These are phyloP conservation scores for Chlorella sp. DNA, from an alignment of 139 green algal genomes.

Conservation along the genomic window DNA sequence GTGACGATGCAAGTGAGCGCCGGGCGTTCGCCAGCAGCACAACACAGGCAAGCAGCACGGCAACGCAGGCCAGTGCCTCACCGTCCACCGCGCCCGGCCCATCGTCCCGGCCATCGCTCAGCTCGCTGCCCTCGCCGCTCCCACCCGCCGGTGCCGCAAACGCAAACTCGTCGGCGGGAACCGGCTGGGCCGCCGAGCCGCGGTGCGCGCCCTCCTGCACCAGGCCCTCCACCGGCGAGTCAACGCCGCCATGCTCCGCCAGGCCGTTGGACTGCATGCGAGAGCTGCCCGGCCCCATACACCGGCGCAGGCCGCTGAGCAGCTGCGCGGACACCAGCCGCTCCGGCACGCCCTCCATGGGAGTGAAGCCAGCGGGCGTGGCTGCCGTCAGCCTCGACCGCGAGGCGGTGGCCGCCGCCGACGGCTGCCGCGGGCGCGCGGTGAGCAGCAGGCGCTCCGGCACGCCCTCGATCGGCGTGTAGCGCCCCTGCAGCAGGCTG, in stretches of 20 bases:
- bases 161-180: neutral
- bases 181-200: neutral
- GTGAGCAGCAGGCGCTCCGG: constrained; percentile 24
- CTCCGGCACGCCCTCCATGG: constrained; percentile 32
- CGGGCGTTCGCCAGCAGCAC: no score
- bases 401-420: neutral
- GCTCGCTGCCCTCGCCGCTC: no score
- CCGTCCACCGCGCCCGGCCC: no score
- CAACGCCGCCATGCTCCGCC: neutral
- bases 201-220: constrained; percentile 11
- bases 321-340: neutral
- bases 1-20: no score
- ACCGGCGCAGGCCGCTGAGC: neutral
- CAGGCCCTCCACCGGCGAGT: constrained; percentile 35
- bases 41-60: neutral
- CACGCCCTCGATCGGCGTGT: constrained; percentile 39
- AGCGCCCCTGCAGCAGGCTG: constrained; percentile 9
- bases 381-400: neutral
- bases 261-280: constrained; percentile 7
- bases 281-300: neutral
- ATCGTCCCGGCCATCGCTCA: no score
- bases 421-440: neutral
- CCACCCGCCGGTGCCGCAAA: neutral
- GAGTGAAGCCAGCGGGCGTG: constrained; percentile 19
- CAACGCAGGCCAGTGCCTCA: neutral